Evolutionary conservation across 441 rosid species (phyloP).

Genomic region (Mallotus repandus): DNA sequence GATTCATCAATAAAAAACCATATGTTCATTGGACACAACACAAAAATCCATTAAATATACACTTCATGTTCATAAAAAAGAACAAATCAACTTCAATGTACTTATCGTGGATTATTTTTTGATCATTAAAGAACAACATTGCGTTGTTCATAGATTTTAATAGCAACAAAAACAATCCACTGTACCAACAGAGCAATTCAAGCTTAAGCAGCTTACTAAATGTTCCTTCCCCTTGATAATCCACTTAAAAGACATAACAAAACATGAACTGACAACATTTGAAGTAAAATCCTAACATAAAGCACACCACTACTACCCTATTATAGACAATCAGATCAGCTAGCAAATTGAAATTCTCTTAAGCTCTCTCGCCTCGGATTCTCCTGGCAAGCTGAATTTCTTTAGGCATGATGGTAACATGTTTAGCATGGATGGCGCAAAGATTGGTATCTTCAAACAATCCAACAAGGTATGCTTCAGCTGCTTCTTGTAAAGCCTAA

Average conservation of each 20-base stretch:
- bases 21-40: too few relatives aligned
- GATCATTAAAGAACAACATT: neutral
- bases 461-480: slow-evolving; percentile 72
- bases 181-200: slow-evolving; percentile 3
- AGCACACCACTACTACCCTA: neutral
- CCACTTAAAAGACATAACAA: neutral
- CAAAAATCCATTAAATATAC: too few relatives aligned
- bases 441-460: slow-evolving; percentile 77
- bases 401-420: slow-evolving; percentile 75
- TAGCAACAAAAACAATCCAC: slow-evolving; percentile 9
- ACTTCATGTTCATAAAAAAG: too few relatives aligned
- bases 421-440: slow-evolving; percentile 81
- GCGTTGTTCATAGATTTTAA: slow-evolving; percentile 1
- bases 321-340: neutral
- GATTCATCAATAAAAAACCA: too few relatives aligned
- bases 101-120: too few relatives aligned
- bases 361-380: slow-evolving; percentile 75
- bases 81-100: too few relatives aligned
- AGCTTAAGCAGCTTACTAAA: neutral
- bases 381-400: slow-evolving; percentile 70
- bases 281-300: slow-evolving; percentile 2
- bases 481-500: slow-evolving; percentile 65
- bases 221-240: neutral
- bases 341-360: slow-evolving; percentile 43
- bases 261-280: neutral